phyloP scores from a whole-genome alignment of 83 land plant genomes.

The Picea abies region DNA sequence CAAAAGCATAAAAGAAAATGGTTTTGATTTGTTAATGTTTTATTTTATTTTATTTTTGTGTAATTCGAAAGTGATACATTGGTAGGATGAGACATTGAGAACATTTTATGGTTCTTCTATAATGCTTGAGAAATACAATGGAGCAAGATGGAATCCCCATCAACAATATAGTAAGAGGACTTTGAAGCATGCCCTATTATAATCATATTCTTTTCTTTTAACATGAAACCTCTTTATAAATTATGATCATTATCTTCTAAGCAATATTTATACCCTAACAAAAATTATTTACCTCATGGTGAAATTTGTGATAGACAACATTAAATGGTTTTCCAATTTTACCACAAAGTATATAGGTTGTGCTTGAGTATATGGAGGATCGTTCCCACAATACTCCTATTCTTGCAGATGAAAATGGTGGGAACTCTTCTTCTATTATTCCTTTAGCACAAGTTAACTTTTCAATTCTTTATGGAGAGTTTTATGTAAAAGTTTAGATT shows the following conservation, averaged over 20 bases:
- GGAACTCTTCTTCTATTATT: not conserved
- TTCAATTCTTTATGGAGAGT: not conserved
- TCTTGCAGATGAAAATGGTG: slow-evolving; percentile 5
- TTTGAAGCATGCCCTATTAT: not conserved
- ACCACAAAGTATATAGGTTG: not conserved
- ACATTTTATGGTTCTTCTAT: not conserved
- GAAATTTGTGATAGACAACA: not conserved
- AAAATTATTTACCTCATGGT: not conserved
- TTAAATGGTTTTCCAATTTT: not conserved
- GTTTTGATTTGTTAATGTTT: no score
- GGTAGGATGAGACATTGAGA: not conserved
- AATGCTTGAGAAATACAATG: not conserved
- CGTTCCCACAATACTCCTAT: not conserved
- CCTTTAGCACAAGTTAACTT: not conserved
- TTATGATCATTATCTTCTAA: not conserved
- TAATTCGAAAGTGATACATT: not conserved
- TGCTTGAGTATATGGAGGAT: not conserved
- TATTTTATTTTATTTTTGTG: no score
- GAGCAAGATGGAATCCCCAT: not conserved
- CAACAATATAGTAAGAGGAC: not conserved
- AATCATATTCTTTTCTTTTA: not conserved
- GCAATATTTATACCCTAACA: no score
- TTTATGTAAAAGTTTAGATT: not conserved
- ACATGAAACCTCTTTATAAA: no score
- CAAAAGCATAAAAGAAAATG: not conserved